A percentile compares a stretch with the other conserved stretches of the same genome.
These are phyloP conservation scores for Globisporangium heterothallicum DNA, from an alignment of 352 stramenopile species.

Conservation along the genomic window DNA sequence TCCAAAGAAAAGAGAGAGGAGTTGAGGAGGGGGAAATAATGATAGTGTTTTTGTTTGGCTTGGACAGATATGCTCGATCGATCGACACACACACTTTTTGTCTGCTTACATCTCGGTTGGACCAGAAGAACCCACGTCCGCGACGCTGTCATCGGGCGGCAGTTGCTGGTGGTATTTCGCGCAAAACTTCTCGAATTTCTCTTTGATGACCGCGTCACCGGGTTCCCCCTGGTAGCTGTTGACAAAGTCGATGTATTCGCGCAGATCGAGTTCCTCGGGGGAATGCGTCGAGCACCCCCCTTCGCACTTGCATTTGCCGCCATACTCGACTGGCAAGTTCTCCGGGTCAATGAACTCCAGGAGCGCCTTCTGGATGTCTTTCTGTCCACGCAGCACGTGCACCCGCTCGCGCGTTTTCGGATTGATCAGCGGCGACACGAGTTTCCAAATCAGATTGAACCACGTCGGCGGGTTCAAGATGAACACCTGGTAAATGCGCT, in stretches of 20 bases:
- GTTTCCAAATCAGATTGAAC: slow-evolving; percentile 81
- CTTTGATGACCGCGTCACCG: slow-evolving; percentile 18
- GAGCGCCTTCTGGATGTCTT: slow-evolving; percentile 66
- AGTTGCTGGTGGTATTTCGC: slow-evolving; percentile 47
- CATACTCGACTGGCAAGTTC: slow-evolving; percentile 61
- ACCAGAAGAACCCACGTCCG: background rate
- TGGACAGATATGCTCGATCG: background rate
- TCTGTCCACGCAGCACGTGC: slow-evolving; percentile 54
- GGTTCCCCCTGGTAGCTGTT: slow-evolving; percentile 35
- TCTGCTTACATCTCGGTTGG: background rate
- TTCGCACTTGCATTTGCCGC: slow-evolving; percentile 51
- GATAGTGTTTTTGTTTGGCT: background rate
- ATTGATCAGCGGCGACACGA: slow-evolving; percentile 66
- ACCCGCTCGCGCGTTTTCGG: slow-evolving; percentile 70
- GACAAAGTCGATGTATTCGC: slow-evolving; percentile 49
- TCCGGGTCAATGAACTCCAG: slow-evolving; percentile 61
- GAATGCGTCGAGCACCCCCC: slow-evolving; percentile 57
- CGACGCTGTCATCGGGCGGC: slow-evolving; percentile 2
- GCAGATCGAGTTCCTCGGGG: slow-evolving; percentile 61
- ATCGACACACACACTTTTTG: slow-evolving; percentile 1
- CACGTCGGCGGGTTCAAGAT: slow-evolving; percentile 67
- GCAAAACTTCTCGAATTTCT: slow-evolving; percentile 37
- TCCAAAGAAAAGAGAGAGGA: background rate
- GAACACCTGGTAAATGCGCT: slow-evolving; percentile 67
- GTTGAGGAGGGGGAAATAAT: background rate